Conservation (phyloP, 2,329 filamentous ascomycete species). For the Microsporum canis region DNA sequence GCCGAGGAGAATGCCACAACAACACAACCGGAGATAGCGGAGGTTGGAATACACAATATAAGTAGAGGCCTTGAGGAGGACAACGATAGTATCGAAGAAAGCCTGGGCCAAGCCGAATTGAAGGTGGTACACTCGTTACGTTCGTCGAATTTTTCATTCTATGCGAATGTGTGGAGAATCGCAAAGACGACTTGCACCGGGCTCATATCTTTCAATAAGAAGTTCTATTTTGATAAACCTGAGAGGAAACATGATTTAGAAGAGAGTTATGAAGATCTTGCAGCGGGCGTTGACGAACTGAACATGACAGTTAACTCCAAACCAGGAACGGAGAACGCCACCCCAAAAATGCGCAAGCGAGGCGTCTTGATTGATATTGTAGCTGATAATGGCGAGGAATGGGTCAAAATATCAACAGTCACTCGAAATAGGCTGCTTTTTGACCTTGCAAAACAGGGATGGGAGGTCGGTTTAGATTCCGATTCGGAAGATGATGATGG, state of each 20-base stretch:
- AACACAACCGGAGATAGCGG: slow-evolving; percentile 7
- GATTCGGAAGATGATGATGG: slow-evolving; percentile 34
- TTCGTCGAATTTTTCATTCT: slow-evolving; percentile 56
- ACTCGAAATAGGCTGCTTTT: slow-evolving; percentile 54
- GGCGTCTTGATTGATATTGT: slow-evolving; percentile 54
- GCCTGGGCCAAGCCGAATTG: slow-evolving; percentile 17
- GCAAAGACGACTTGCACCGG: slow-evolving; percentile 46
- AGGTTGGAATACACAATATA: slow-evolving; percentile 5
- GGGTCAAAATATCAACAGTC: slow-evolving; percentile 58
- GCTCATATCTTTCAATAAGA: slow-evolving; percentile 47
- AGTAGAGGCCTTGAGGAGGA: slow-evolving; percentile 14
- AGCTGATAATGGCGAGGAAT: slow-evolving; percentile 50
- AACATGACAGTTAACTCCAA: slow-evolving; percentile 20
- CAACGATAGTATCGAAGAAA: slow-evolving; percentile 16
- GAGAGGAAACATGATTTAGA: background rate
- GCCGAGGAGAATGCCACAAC: slow-evolving; percentile 10
- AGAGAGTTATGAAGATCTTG: slow-evolving; percentile 7
- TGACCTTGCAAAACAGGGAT: slow-evolving; percentile 58
- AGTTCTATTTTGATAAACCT: slow-evolving; percentile 39
- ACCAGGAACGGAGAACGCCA: slow-evolving; percentile 18
- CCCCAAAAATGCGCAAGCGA: slow-evolving; percentile 29
- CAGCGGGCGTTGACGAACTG: slow-evolving; percentile 7
- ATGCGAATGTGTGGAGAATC: slow-evolving; percentile 51
- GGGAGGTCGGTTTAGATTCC: slow-evolving; percentile 41
- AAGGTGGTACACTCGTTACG: slow-evolving; percentile 45